Conservation (phyloP, 768 basidiomycete species). For the Xerocomellus amylosporus region DNA sequence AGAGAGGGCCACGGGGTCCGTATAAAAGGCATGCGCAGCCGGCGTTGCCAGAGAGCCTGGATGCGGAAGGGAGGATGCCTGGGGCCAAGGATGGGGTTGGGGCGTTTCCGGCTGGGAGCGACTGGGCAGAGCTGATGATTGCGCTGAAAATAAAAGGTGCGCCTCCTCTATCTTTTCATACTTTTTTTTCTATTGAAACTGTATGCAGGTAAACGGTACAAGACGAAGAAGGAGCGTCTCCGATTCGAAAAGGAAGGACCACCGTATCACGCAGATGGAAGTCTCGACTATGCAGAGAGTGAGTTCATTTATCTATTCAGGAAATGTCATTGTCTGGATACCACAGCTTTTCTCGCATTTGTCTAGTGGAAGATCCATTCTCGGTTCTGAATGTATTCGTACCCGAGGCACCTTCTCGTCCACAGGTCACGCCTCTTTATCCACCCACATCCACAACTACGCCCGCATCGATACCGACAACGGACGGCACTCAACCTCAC, state of each 20-base stretch:
- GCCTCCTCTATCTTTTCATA: not conserved
- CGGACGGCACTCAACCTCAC: slow-evolving; percentile 1
- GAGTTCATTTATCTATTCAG: slow-evolving; percentile 22
- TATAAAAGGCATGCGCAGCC: slow-evolving; percentile 50
- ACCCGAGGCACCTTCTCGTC: slow-evolving; percentile 55
- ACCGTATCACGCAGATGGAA: slow-evolving; percentile 70
- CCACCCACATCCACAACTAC: slow-evolving; percentile 36
- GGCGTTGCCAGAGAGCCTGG: slow-evolving; percentile 46
- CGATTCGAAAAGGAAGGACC: slow-evolving; percentile 77
- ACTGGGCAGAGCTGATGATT: slow-evolving; percentile 71
- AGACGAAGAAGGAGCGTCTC: slow-evolving; percentile 77
- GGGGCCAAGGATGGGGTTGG: slow-evolving; percentile 76
- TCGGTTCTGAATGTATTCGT: slow-evolving; percentile 60
- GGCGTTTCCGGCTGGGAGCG: slow-evolving; percentile 65
- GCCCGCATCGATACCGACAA: not conserved
- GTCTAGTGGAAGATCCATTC: slow-evolving; percentile 75
- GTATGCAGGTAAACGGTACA: slow-evolving; percentile 60
- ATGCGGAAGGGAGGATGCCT: slow-evolving; percentile 69
- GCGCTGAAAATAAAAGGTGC: slow-evolving; percentile 73
- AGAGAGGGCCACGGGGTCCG: slow-evolving; percentile 50
- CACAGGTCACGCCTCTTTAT: slow-evolving; percentile 57
- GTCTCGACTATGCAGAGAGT: slow-evolving; percentile 73
- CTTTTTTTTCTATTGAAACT: not conserved
- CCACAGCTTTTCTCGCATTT: not conserved
- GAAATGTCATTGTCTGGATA: not conserved